A percentile compares a stretch with the other conserved stretches of the same genome.
These are phyloP conservation scores for Trypanosoma caninum DNA, from an alignment of 208 protist genomes.

Conservation along the genomic window DNA sequence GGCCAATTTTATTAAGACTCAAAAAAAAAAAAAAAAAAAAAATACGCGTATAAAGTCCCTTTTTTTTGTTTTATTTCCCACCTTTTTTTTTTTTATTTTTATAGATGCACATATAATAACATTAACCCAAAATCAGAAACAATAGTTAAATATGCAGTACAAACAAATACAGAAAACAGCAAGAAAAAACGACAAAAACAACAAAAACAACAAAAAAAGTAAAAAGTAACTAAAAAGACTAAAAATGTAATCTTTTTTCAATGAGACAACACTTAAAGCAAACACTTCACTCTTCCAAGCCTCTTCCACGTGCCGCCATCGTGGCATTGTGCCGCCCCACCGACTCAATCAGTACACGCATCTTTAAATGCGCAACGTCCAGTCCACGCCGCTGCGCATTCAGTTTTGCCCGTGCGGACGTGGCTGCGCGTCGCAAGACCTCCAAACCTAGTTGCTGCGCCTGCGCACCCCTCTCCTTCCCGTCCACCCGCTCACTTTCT, in stretches of 20 bases:
- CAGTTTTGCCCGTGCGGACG: background rate
- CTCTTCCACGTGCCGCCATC: background rate
- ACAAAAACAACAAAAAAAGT: conserved; percentile 13
- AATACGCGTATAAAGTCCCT: background rate
- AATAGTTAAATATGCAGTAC: background rate
- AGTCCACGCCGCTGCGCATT: conserved; percentile 2
- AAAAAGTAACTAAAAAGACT: conserved; percentile 3
- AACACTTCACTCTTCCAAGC: background rate
- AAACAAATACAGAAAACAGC: background rate
- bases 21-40: too few species aligned
- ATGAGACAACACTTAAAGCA: too few species aligned
- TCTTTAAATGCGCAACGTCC: conserved; percentile 7
- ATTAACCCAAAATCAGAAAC: background rate
- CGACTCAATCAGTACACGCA: conserved; percentile 2
- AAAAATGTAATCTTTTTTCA: background rate
- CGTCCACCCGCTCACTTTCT: too few species aligned
- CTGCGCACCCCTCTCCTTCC: background rate
- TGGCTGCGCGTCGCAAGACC: background rate
- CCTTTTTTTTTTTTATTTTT: background rate
- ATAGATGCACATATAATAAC: background rate
- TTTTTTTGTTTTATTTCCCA: background rate
- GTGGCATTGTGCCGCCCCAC: background rate
- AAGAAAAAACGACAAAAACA: conserved; percentile 19
- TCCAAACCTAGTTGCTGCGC: background rate
- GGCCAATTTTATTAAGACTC: too few species aligned